These are phyloP conservation scores for Lactarius evosmus DNA, from an alignment of 768 basidiomycete genomes.

Conservation along the genomic window DNA sequence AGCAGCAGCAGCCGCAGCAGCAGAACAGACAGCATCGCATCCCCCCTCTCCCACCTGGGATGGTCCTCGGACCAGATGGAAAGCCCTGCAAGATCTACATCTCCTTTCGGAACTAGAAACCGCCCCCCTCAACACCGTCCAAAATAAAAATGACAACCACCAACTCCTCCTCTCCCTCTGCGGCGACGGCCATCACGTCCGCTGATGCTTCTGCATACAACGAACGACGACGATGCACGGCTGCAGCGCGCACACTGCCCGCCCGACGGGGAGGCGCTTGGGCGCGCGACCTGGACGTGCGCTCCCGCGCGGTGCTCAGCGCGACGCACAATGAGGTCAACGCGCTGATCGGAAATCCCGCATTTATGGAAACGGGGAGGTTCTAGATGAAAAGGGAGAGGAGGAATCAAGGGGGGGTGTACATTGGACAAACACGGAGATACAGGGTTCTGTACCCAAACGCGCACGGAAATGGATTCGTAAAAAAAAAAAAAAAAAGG, in stretches of 20 bases:
- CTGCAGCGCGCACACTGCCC: conserved; percentile 64
- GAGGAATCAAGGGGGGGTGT: no score
- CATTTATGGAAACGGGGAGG: no score
- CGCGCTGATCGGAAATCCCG: conserved; percentile 73
- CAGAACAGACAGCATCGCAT: neutral
- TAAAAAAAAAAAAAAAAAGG: no score
- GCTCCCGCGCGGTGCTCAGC: conserved; percentile 61
- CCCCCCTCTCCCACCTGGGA: conserved; percentile 67
- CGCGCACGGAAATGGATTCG: no score
- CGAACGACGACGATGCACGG: conserved; percentile 40
- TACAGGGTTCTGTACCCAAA: no score
- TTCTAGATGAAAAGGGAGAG: no score
- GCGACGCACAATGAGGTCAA: conserved; percentile 93
- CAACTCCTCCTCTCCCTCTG: conserved; percentile 34
- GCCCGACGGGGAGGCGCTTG: conserved; percentile 85
- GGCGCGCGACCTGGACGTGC: conserved; percentile 91
- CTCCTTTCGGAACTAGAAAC: conserved; percentile 70
- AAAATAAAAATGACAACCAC: conserved; percentile 34
- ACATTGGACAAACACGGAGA: no score
- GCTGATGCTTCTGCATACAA: conserved; percentile 32
- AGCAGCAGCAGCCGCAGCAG: no score
- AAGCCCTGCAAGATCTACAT: conserved; percentile 94
- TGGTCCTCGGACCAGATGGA: conserved; percentile 88
- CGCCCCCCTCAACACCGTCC: conserved; percentile 32
- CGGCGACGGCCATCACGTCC: conserved; percentile 37